Percentiles rank a stretch among this genome's conserved stretches.
Conservation (phyloP, 129 eudicot species). For the Artemisia annua region DNA sequence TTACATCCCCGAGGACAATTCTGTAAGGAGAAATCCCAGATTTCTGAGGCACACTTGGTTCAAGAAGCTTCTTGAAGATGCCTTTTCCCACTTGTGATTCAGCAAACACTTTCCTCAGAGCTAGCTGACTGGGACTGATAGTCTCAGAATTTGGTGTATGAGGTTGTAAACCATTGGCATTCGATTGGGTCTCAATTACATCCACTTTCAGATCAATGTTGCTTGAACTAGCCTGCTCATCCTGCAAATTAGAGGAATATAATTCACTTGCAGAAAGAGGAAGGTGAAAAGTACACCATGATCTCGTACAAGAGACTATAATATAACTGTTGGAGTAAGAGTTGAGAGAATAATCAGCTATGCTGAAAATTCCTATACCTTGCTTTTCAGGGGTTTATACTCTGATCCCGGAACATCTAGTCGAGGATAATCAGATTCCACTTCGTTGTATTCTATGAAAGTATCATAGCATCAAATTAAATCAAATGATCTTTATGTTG, state of each 20-base stretch:
- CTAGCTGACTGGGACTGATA: constrained; percentile 50
- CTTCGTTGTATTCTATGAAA: constrained; percentile 58
- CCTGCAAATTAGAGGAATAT: constrained; percentile 41
- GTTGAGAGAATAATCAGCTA: background rate
- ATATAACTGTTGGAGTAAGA: background rate
- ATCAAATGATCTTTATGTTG: background rate
- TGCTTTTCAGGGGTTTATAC: constrained; percentile 60
- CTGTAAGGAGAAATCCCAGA: constrained; percentile 92
- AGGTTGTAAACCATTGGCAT: constrained; percentile 41
- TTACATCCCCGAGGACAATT: constrained; percentile 84
- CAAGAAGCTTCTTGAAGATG: constrained; percentile 89
- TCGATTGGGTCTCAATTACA: constrained; percentile 41
- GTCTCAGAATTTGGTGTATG: constrained; percentile 46
- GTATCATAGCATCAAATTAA: constrained; percentile 8
- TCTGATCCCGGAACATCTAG: constrained; percentile 89
- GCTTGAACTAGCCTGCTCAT: constrained; percentile 37
- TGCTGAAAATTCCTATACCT: constrained; percentile 40
- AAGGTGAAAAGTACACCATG: constrained; percentile 9
- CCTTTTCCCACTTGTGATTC: constrained; percentile 70
- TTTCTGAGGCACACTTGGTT: constrained; percentile 72
- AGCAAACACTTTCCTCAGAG: constrained; percentile 59
- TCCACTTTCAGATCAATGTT: constrained; percentile 22
- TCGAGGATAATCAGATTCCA: constrained; percentile 66
- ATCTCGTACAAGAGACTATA: background rate
- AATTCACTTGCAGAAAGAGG: constrained; percentile 6